Conservation (phyloP, 75 land plant species). For the Pinus tabuliformis region DNA sequence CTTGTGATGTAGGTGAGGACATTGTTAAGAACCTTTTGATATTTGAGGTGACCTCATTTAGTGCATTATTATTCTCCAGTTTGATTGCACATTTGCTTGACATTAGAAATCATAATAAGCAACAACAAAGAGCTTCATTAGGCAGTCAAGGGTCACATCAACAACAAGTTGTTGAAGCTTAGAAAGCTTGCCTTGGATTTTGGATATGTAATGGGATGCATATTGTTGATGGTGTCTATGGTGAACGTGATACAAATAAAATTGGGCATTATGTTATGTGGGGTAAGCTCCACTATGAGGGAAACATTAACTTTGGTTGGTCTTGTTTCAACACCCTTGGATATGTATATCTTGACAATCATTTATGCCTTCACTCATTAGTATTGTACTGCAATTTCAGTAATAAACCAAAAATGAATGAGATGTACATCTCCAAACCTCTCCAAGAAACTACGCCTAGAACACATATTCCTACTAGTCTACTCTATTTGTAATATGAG, state of each 20-base stretch:
- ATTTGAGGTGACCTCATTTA: conserved; percentile 84
- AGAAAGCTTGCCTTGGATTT: conserved; percentile 76
- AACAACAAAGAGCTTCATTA: conserved; percentile 61
- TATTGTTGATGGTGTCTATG: conserved; percentile 80
- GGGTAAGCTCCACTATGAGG: conserved; percentile 38
- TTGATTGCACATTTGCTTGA: conserved; percentile 88
- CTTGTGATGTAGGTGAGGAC: conserved; percentile 48
- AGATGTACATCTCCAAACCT: too few species aligned
- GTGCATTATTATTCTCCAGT: conserved; percentile 90
- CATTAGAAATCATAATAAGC: conserved; percentile 78
- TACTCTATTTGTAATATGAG: too few species aligned
- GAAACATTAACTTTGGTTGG: conserved; percentile 52
- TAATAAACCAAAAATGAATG: too few species aligned
- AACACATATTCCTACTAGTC: too few species aligned
- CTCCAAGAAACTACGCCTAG: too few species aligned
- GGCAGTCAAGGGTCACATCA: conserved; percentile 50
- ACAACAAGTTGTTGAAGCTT: conserved; percentile 46
- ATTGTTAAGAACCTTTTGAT: conserved; percentile 50
- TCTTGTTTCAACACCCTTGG: conserved; percentile 60
- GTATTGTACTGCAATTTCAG: not conserved
- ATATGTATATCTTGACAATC: conserved; percentile 73
- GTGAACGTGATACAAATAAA: conserved; percentile 75
- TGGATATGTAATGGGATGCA: conserved; percentile 76
- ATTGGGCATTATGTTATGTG: conserved; percentile 72
- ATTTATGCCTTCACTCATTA: conserved; percentile 66